Evolutionary conservation across 148 eudicot species (phyloP).

Genomic region (Vaccinium vitisidaea): DNA sequence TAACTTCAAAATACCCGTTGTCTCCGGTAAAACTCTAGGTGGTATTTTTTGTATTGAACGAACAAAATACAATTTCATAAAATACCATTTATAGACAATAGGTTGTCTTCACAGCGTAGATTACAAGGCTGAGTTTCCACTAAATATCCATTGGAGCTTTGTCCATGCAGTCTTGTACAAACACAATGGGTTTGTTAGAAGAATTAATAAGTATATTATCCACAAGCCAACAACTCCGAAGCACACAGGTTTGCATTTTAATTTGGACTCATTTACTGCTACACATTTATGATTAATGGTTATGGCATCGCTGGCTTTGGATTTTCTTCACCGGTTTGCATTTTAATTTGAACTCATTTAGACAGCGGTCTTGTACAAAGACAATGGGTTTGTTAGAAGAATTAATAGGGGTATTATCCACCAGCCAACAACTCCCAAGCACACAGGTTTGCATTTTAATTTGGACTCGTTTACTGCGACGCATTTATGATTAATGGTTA

Average conservation of each 20-base stretch:
- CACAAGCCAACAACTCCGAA: slow-evolving; percentile 14
- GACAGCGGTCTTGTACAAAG: too few species aligned
- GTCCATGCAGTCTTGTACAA: too few species aligned
- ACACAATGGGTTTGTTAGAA: not conserved
- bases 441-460: slow-evolving; percentile 1
- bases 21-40: too few species aligned
- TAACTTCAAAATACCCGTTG: too few species aligned
- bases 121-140: too few species aligned
- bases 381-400: not conserved
- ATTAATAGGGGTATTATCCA: slow-evolving; percentile 5
- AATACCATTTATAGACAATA: too few species aligned
- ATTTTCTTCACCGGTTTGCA: not conserved
- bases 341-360: too few species aligned
- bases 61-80: too few species aligned
- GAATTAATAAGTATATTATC: slow-evolving; percentile 1
- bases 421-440: slow-evolving; percentile 10
- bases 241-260: slow-evolving; percentile 7
- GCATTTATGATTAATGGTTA: slow-evolving; percentile 12
- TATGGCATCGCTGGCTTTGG: slow-evolving; percentile 15
- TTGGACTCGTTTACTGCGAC: not conserved
- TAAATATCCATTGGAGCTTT: too few species aligned
- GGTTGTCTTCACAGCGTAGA: too few species aligned
- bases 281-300: slow-evolving; percentile 8
- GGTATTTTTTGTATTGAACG: too few species aligned
- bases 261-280: not conserved